Evolutionary conservation across 805 yeast genomes (phyloP).

Genomic region (Suhomyces xylopsoci): DNA sequence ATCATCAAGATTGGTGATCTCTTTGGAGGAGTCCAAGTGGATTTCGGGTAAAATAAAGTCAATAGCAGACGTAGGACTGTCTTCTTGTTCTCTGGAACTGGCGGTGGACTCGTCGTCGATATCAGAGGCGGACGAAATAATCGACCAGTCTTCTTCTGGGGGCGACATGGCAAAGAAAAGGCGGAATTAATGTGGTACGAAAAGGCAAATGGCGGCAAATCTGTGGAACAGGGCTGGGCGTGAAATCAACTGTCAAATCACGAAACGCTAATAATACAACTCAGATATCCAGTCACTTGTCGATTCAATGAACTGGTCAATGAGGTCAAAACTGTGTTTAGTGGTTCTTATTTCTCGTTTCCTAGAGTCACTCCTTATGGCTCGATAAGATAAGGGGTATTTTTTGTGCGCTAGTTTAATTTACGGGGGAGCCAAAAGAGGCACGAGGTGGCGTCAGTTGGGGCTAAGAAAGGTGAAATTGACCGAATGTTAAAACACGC

Average conservation of each 20-base stretch:
- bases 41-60: background rate
- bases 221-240: background rate
- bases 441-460: background rate
- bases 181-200: background rate
- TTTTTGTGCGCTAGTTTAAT: background rate
- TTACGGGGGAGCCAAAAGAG: background rate
- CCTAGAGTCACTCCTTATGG: background rate
- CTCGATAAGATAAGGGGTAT: conserved; percentile 3
- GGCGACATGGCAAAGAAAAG: background rate
- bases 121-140: conserved; percentile 42
- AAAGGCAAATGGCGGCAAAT: background rate
- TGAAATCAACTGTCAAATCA: background rate
- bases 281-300: background rate
- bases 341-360: background rate
- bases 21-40: background rate
- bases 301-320: background rate
- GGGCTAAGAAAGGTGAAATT: background rate
- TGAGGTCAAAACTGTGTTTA: no score
- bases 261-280: background rate
- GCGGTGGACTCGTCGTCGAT: conserved; percentile 31
- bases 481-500: no score
- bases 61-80: conserved; percentile 2
- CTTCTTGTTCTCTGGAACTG: conserved; percentile 4
- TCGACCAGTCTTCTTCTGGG: conserved; percentile 44
- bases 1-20: conserved; percentile 1